phyloP scores from a whole-genome alignment of 768 basidiomycete genomes.

The Tephrocybe sp. region DNA sequence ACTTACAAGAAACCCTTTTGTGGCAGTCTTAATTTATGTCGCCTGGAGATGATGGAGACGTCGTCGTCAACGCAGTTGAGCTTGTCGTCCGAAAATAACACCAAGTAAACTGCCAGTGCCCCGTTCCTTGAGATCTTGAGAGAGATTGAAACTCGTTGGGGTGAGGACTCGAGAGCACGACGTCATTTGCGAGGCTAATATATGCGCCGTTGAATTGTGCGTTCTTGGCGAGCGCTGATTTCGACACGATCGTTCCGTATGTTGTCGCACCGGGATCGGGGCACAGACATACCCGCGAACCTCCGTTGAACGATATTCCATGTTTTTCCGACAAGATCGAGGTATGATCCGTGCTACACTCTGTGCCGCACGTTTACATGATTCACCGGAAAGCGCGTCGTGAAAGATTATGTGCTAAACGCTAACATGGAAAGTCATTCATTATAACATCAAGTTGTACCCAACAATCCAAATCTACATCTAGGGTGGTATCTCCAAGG shows the following conservation, averaged over 20 bases:
- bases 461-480: slow-evolving; percentile 6
- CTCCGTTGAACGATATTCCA: background rate
- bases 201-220: background rate
- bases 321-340: background rate
- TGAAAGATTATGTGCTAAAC: background rate
- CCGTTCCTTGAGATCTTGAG: slow-evolving; percentile 13
- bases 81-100: slow-evolving; percentile 9
- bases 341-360: background rate
- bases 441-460: slow-evolving; percentile 2
- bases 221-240: background rate
- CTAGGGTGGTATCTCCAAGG: slow-evolving; percentile 3
- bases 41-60: slow-evolving; percentile 57
- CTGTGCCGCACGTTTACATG: too few species aligned
- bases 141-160: background rate
- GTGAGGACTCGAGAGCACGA: background rate
- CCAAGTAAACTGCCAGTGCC: background rate
- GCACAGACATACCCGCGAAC: background rate
- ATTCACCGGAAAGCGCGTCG: too few species aligned
- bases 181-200: slow-evolving; percentile 8
- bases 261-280: background rate
- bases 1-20: background rate
- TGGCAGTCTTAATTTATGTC: slow-evolving; percentile 58
- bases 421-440: background rate
- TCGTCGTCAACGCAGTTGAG: slow-evolving; percentile 46
- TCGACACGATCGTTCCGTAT: background rate